A percentile compares a stretch with the other conserved stretches of the same genome.
Conservation (phyloP, 2,329 filamentous ascomycete genomes). For the Monilinia aucupariae region DNA sequence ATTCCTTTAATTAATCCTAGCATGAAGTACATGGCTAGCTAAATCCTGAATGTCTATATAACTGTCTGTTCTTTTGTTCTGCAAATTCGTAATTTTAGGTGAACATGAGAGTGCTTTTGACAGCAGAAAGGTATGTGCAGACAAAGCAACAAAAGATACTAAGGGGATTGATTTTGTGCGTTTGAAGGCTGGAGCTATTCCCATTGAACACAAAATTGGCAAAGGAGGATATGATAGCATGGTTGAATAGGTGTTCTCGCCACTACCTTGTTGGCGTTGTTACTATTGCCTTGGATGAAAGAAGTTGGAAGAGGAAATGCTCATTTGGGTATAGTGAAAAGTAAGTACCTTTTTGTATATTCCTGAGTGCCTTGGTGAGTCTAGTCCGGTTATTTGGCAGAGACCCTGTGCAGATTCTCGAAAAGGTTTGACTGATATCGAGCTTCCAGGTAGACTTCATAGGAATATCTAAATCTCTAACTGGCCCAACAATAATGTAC, state of each 20-base stretch:
- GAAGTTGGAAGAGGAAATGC: conserved; percentile 33
- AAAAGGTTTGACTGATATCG: neutral
- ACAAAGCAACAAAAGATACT: conserved; percentile 24
- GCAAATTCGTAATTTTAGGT: conserved; percentile 7
- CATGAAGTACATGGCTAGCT: neutral
- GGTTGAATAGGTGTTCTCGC: conserved; percentile 55
- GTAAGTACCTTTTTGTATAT: conserved; percentile 18
- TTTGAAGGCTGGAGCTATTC: conserved; percentile 33
- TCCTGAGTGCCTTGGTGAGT: conserved; percentile 3
- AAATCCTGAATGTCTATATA: neutral
- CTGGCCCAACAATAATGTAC: conserved; percentile 26
- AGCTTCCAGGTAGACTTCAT: neutral
- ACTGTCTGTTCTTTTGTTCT: neutral
- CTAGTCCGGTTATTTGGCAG: neutral
- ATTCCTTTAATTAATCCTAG: conserved; percentile 11
- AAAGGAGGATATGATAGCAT: conserved; percentile 46
- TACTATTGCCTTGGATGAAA: conserved; percentile 46
- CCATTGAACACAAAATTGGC: conserved; percentile 20
- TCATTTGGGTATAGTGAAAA: conserved; percentile 29
- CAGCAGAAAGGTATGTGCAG: conserved; percentile 25
- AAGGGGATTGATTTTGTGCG: conserved; percentile 30
- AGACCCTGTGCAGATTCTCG: neutral
- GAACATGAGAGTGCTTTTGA: conserved; percentile 30
- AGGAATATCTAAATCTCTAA: conserved; percentile 16
- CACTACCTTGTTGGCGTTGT: conserved; percentile 48